Evolutionary conservation across 164 flowering plant genomes (phyloP), one percentile per base, ranked within the genome.

Genomic region (Platanus orientalis): DNA sequence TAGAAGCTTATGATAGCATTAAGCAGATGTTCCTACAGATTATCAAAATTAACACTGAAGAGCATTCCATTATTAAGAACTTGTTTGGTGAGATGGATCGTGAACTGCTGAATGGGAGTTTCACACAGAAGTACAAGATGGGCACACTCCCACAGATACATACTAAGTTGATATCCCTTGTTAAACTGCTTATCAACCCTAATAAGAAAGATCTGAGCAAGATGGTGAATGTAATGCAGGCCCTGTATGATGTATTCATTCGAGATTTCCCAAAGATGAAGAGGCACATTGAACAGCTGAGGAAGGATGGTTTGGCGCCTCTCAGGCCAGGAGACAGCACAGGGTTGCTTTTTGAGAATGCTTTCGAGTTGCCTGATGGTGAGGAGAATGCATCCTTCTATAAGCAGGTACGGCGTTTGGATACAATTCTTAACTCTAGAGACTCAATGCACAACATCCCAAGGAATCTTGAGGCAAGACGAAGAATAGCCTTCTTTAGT

Each of bases 391-490:
- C 58, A 17, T 14, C 63, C 53, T 94, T 89, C 72, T 78, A 75
- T 34, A 76, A 83, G 61, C 89, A 89, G 62, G 64, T 91, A 0
- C 75, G 89, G 27, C 88, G 97, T 26, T 45, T 94, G 75, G 72
- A 78, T 51, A 85, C 89, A 2, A 81, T 94, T 61, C 83, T 94
- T 30, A 79, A 80, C 42, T 86, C 97, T 23, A 76, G 84, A 53
- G 99, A 94, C 57, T 79, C 96, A 4, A 86, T 88, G 96, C 83
- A 83, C 62, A 81, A 83, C 57, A 82, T 94, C 49, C 99, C 99
- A 3, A 55, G 21, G 17, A 94, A 88, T 73, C 62, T 80, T n/a
- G 99, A 91, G 76, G 99, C 99, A 4, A 77, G 96, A 42, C 69
- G 90, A 21, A 81, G 97, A 0, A 74, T 94, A 59, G 89, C 99